phyloP scores from a whole-genome alignment of 2,329 filamentous ascomycete genomes.

The Acrocalymma vagum region DNA sequence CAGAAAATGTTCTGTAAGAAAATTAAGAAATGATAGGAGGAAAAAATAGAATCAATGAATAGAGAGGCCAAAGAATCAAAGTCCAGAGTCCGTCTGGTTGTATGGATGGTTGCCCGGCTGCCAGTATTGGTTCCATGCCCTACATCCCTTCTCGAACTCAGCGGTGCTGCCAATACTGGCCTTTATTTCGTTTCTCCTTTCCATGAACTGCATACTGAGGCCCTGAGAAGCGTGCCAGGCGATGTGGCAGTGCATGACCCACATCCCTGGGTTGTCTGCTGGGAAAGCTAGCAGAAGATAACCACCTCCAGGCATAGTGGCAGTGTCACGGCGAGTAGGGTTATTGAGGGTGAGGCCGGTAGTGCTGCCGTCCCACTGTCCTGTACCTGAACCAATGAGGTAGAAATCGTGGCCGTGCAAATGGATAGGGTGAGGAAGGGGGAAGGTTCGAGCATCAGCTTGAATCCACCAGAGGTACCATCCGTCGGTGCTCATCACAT shows the following conservation, averaged over 20 bases:
- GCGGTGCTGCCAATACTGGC: conserved; percentile 25
- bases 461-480: conserved; percentile 62
- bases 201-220: conserved; percentile 64
- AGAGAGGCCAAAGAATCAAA: too few species aligned
- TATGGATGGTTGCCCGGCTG: conserved; percentile 37
- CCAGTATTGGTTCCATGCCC: conserved; percentile 44
- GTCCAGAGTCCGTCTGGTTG: conserved; percentile 42
- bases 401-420: conserved; percentile 55
- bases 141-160: conserved; percentile 36
- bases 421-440: conserved; percentile 52
- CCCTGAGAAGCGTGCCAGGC: conserved; percentile 47
- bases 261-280: conserved; percentile 61
- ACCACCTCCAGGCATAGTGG: conserved; percentile 44
- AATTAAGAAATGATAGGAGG: conserved; percentile 3
- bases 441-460: conserved; percentile 37
- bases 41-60: too few species aligned
- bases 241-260: conserved; percentile 47
- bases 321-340: conserved; percentile 50
- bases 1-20: too few species aligned
- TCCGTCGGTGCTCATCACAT: conserved; percentile 30
- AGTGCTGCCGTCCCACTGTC: conserved; percentile 43
- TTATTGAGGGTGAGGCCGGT: conserved; percentile 46
- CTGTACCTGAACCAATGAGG: conserved; percentile 46
- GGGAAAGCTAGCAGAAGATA: conserved; percentile 62
- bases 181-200: conserved; percentile 40